Evolutionary conservation across 2,329 filamentous ascomycete genomes (phyloP).

Genomic region (Aschersonia sp.): DNA sequence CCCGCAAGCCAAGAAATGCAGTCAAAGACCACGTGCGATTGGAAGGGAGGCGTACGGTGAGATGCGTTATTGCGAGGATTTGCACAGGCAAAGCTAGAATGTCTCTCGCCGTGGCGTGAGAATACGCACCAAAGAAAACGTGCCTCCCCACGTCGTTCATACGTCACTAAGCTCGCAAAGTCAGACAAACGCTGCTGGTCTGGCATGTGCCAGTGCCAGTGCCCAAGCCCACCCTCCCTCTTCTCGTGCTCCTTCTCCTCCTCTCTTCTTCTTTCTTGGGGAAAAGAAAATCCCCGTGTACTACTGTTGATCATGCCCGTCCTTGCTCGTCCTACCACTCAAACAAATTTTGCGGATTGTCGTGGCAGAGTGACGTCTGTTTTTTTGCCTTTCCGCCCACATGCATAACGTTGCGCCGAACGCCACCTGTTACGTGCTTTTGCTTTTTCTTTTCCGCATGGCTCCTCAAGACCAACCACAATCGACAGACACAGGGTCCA

Average conservation of each 20-base stretch:
- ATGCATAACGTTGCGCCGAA: not conserved
- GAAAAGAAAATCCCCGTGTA: not conserved
- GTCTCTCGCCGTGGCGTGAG: not conserved
- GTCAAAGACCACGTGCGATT: no score
- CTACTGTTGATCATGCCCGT: not conserved
- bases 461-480: not conserved
- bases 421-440: not conserved
- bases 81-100: not conserved
- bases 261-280: no score
- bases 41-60: no score
- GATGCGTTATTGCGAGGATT: no score
- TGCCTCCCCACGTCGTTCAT: not conserved
- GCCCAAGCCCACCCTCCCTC: not conserved
- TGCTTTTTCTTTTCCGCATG: no score
- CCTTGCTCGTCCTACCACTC: no score
- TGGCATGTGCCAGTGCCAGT: not conserved
- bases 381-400: not conserved
- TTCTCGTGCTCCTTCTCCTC: not conserved
- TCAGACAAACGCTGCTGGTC: not conserved
- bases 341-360: not conserved
- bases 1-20: no score
- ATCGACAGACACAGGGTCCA: no score
- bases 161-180: not conserved
- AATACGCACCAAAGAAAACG: not conserved
- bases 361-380: not conserved